Conservation (phyloP, 805 yeast species). For the Kazachstania africana region DNA sequence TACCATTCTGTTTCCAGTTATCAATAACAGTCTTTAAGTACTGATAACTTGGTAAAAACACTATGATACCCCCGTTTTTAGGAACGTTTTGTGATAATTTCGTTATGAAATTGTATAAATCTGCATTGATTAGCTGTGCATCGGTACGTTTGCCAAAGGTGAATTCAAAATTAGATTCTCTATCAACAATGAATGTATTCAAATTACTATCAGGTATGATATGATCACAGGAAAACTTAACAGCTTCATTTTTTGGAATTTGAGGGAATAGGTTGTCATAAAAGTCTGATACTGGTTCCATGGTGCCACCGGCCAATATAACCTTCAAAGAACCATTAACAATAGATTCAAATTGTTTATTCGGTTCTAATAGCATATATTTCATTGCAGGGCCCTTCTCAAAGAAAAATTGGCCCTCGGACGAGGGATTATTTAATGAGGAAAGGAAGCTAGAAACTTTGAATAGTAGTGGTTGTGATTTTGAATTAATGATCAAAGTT, state of each 20-base stretch:
- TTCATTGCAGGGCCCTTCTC: slow-evolving; percentile 32
- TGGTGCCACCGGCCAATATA: slow-evolving; percentile 85
- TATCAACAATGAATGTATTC: slow-evolving; percentile 42
- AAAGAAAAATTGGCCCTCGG: slow-evolving; percentile 72
- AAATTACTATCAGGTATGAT: slow-evolving; percentile 64
- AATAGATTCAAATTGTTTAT: slow-evolving; percentile 53
- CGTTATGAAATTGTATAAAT: slow-evolving; percentile 32
- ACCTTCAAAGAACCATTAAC: slow-evolving; percentile 58
- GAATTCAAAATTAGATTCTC: slow-evolving; percentile 42
- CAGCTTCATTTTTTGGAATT: slow-evolving; percentile 30
- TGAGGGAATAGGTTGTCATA: slow-evolving; percentile 55
- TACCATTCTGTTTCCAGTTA: slow-evolving; percentile 37
- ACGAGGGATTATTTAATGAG: slow-evolving; percentile 58
- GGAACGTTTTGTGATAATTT: slow-evolving; percentile 35
- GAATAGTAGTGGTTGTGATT: slow-evolving; percentile 44
- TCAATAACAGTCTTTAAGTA: slow-evolving; percentile 43
- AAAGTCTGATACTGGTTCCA: slow-evolving; percentile 80
- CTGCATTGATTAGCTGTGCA: slow-evolving; percentile 28
- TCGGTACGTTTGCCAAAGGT: slow-evolving; percentile 54
- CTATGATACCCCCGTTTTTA: slow-evolving; percentile 51
- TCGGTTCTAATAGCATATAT: slow-evolving; percentile 73
- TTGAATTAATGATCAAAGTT: slow-evolving; percentile 2
- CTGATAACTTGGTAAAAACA: slow-evolving; percentile 76
- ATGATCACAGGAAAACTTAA: slow-evolving; percentile 67
- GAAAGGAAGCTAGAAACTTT: slow-evolving; percentile 53